Evolutionary conservation across 169 alveolate species (phyloP).

Genomic region (Plasmodium gonderi): DNA sequence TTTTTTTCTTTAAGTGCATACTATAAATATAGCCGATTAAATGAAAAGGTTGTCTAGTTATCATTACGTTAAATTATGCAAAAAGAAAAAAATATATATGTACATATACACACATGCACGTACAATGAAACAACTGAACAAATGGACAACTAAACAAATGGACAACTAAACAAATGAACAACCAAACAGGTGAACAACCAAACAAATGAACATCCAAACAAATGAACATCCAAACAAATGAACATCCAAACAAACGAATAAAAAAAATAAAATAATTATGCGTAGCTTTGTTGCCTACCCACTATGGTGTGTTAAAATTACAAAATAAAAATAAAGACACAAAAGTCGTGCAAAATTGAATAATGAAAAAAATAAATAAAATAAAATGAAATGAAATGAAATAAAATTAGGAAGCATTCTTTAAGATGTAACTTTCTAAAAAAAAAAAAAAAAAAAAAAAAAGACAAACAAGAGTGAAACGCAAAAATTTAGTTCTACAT

Average conservation of each 20-base stretch:
- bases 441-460: neutral
- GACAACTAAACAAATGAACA: no score
- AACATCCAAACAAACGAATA: neutral
- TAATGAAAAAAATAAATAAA: neutral
- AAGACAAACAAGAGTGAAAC: neutral
- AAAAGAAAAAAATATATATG: neutral
- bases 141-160: no score
- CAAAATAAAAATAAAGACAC: neutral
- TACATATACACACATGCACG: no score
- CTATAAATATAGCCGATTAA: neutral
- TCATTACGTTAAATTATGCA: neutral
- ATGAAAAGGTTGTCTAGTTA: slow-evolving; percentile 1
- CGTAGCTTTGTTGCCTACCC: neutral
- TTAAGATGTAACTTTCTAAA: slow-evolving; percentile 18
- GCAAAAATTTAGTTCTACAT: slow-evolving; percentile 6
- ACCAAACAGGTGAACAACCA: no score
- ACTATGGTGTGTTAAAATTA: neutral
- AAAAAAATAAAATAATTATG: neutral
- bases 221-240: neutral
- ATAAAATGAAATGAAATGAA: no score
- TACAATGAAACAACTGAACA: no score
- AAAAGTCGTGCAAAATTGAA: neutral
- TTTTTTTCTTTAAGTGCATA: neutral
- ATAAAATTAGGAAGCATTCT: neutral
- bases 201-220: no score